Conservation (phyloP, 148 eudicot species). For the Vaccinium vitisidaea region DNA sequence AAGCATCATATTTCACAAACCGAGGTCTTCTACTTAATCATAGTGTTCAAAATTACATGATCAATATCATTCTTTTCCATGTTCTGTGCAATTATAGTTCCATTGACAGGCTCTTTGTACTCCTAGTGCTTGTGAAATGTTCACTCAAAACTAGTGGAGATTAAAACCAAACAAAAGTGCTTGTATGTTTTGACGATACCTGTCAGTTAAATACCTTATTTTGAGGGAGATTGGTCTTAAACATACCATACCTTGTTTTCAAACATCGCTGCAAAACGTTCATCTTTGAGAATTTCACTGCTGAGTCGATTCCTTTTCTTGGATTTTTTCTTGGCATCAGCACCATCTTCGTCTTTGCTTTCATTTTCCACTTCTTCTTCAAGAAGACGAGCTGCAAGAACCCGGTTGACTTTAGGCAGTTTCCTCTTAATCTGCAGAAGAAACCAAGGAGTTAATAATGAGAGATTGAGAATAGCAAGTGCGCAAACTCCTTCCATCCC, state of each 20-base stretch:
- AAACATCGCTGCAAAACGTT: constrained; percentile 61
- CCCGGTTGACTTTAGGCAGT: constrained; percentile 73
- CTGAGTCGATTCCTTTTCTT: constrained; percentile 70
- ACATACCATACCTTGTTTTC: constrained; percentile 49
- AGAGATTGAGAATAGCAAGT: neutral
- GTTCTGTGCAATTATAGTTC: neutral
- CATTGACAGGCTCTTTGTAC: neutral
- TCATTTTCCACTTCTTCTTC: constrained; percentile 67
- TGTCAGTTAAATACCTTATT: neutral
- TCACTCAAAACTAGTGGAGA: neutral
- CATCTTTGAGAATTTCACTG: constrained; percentile 64
- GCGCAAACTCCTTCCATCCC: neutral
- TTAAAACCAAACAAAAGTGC: neutral
- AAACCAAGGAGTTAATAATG: neutral
- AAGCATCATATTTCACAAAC: neutral
- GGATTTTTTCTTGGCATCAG: constrained; percentile 47
- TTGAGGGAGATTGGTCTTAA: neutral
- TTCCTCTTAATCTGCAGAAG: constrained; percentile 57
- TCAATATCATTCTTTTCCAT: neutral
- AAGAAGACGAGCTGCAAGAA: constrained; percentile 42
- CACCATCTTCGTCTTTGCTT: constrained; percentile 40
- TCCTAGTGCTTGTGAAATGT: neutral
- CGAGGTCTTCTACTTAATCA: neutral
- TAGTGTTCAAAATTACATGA: neutral
- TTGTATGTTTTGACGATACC: neutral